phyloP scores from a whole-genome alignment of 129 eudicot genomes.

The Saposhnikovia divaricata region DNA sequence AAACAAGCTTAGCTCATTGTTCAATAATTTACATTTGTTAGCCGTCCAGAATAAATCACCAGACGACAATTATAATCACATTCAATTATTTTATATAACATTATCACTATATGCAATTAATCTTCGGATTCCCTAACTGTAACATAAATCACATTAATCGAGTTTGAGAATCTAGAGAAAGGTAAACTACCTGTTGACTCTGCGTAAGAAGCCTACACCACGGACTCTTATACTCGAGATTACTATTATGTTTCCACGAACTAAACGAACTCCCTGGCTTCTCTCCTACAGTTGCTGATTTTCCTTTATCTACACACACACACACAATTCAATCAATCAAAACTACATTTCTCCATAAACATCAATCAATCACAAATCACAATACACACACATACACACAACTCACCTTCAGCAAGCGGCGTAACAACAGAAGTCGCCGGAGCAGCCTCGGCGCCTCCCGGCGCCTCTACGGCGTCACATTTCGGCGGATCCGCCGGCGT shows the following conservation, averaged over 20 bases:
- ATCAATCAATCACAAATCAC: neutral
- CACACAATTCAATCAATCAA: neutral
- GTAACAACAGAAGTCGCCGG: slow-evolving; percentile 43
- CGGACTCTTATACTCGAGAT: slow-evolving; percentile 36
- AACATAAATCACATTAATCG: neutral
- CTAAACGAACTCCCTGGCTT: slow-evolving; percentile 44
- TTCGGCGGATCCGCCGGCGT: slow-evolving; percentile 44
- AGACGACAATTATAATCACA: neutral
- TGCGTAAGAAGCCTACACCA: slow-evolving; percentile 76
- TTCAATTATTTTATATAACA: no score
- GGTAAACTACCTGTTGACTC: slow-evolving; percentile 38
- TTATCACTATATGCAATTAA: neutral
- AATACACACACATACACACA: neutral
- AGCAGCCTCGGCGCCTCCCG: slow-evolving; percentile 28
- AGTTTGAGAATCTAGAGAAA: neutral
- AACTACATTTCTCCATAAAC: neutral
- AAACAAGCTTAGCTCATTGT: neutral
- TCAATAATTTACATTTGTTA: neutral
- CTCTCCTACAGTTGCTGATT: slow-evolving; percentile 35
- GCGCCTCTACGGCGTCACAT: slow-evolving; percentile 16
- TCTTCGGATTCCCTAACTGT: neutral
- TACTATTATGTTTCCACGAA: slow-evolving; percentile 40
- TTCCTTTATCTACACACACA: slow-evolving; percentile 20
- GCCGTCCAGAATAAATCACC: neutral
- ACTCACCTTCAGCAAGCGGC: slow-evolving; percentile 43